Percentiles rank a stretch among this genome's conserved stretches.
Conservation (phyloP, 139 green algal species). For the Ettlia oleoabundans region DNA sequence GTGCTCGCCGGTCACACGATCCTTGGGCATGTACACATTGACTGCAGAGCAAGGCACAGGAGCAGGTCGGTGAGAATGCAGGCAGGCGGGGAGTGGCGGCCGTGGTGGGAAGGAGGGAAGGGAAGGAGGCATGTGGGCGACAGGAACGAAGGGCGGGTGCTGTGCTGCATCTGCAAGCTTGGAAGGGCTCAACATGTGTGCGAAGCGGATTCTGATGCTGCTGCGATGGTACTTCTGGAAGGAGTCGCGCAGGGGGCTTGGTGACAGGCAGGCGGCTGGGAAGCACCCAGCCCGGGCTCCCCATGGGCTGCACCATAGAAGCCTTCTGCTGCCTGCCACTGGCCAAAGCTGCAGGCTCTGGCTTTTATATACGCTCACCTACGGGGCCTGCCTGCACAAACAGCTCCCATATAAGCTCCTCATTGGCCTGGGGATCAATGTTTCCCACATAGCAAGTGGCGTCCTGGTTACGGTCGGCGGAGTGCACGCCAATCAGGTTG, state of each 20-base stretch:
- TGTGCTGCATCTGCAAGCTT: too few species aligned
- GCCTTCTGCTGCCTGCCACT: too few species aligned
- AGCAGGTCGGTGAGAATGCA: neutral
- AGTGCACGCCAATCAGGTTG: slow-evolving; percentile 94
- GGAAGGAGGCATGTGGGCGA: neutral
- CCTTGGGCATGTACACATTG: slow-evolving; percentile 98
- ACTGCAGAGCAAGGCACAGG: slow-evolving; percentile 66
- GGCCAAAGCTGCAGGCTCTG: too few species aligned
- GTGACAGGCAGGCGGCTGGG: too few species aligned
- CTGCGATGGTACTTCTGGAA: too few species aligned
- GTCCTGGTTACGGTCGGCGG: slow-evolving; percentile 89
- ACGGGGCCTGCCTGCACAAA: slow-evolving; percentile 97
- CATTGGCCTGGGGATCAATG: slow-evolving; percentile 90
- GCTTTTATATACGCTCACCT: slow-evolving; percentile 54
- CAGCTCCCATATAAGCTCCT: slow-evolving; percentile 98
- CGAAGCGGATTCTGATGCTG: too few species aligned
- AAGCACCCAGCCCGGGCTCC: too few species aligned
- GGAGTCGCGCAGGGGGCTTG: too few species aligned
- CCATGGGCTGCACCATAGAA: too few species aligned
- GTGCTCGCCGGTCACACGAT: slow-evolving; percentile 93
- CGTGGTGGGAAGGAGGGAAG: neutral
- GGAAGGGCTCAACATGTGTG: too few species aligned
- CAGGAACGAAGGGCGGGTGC: too few species aligned
- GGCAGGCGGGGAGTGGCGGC: neutral
- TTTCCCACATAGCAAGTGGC: slow-evolving; percentile 97